A percentile compares a stretch with the other conserved stretches of the same genome.
phyloP scores from a whole-genome alignment of 257 asterid genomes.

The Fraxinus quadrangulata region DNA sequence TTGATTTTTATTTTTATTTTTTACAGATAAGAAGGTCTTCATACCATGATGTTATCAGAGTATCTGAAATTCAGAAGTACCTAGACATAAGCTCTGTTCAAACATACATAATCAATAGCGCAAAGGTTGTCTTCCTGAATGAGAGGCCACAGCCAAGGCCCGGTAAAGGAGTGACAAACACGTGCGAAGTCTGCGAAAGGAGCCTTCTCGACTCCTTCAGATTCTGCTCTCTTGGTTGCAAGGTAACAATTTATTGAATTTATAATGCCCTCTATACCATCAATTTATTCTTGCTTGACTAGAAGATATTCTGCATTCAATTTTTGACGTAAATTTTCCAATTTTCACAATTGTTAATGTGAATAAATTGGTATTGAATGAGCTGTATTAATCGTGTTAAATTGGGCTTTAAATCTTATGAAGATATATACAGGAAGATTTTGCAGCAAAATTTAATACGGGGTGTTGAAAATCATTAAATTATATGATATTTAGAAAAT shows the following conservation, averaged over 20 bases:
- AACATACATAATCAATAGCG: conserved; percentile 81
- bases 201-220: conserved; percentile 79
- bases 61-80: conserved; percentile 73
- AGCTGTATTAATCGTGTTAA: background rate
- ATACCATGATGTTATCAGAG: conserved; percentile 86
- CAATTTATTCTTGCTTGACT: background rate
- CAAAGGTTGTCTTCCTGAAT: conserved; percentile 80
- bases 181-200: conserved; percentile 78
- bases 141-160: conserved; percentile 91
- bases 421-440: background rate
- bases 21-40: conserved; percentile 84
- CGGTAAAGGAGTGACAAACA: conserved; percentile 81
- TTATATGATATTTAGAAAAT: no score
- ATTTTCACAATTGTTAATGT: background rate
- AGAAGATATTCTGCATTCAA: background rate
- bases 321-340: background rate
- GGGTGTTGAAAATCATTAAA: no score
- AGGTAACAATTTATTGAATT: conserved; percentile 40
- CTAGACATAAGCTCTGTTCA: conserved; percentile 73
- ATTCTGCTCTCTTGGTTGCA: conserved; percentile 94
- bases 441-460: no score
- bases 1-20: background rate
- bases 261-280: background rate
- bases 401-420: background rate
- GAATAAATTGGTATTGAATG: background rate